phyloP scores from a whole-genome alignment of 176 grass and related monocot genomes.

The Secale cereale region DNA sequence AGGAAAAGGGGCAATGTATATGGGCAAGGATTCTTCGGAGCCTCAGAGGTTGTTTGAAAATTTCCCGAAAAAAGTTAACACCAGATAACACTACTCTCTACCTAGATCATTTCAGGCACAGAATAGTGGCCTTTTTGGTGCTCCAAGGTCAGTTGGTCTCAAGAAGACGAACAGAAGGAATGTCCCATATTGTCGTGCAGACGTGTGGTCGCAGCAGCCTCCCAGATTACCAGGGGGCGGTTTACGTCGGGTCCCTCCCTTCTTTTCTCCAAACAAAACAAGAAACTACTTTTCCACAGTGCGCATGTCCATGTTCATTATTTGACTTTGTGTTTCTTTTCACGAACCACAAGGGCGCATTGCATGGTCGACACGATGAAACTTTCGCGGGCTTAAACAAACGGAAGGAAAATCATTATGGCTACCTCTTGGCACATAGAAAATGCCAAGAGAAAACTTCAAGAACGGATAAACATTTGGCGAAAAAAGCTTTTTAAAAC shows the following conservation, averaged over 20 bases:
- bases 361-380: conserved; percentile 31
- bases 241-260: not conserved
- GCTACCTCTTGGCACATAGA: conserved; percentile 10
- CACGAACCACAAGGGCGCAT: too few relatives aligned
- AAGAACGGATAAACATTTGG: not conserved
- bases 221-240: conserved; percentile 1
- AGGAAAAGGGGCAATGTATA: not conserved
- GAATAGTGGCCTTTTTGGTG: not conserved
- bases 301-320: too few relatives aligned
- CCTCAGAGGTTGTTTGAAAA: not conserved
- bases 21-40: not conserved
- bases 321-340: too few relatives aligned
- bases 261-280: not conserved
- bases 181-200: not conserved
- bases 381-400: conserved; percentile 8
- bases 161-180: conserved; percentile 3
- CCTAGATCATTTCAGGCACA: not conserved
- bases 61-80: not conserved
- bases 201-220: conserved; percentile 6
- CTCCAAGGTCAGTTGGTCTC: conserved; percentile 7
- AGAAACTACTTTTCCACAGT: conserved; percentile 26
- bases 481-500: not conserved
- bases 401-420: not conserved
- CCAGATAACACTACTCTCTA: not conserved
- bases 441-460: conserved; percentile 14